Base-by-base conservation (phyloP, 2,329 filamentous ascomycete species). In the Scedosporium dehoogii region DNA sequence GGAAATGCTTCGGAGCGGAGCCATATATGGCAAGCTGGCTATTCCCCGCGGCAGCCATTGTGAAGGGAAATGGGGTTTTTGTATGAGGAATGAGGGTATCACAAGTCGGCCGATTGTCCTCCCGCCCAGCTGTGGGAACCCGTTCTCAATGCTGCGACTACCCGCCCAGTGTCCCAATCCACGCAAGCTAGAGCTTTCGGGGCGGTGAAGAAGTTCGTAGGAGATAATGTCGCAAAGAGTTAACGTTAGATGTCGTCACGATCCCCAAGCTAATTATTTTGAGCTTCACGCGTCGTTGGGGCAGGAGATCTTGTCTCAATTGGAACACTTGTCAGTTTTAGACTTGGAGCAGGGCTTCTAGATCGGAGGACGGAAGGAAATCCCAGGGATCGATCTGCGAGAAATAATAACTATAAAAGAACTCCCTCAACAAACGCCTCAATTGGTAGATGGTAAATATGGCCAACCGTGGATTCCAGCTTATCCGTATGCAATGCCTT, bases 1-100 rank as follows among this genome's bases (percentile, higher is more conserved):
- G 69, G n/a, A 71, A 59, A 25, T 65, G 21, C 4, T 25, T 38
- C 4, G 61, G 27, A 25, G 64, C 21, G 18, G 6, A 14, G 44
- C 60, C 60, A 14, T 23, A 41, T 9, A 58, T 18, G 60, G 60
- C 60, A 29, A 58, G 25, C 51, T 62, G 60, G 42, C 33, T 38
- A 23, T 21, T 16, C 27, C 42, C 56, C n/a, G 27, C 27, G 9
- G n/a, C 46, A 23, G 56, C 27, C 56, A 58, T 58, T 18, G 29
- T 58, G 3, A 33, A 29, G 29, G 9, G 10, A 33, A n/a, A n/a
- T n/a, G 2, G 10, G 33, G 16, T 21, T 51, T 21, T 23, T 21
- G 46, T 51, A 51, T 51, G n/a, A 23, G n/a, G 33, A 9, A 29
- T 29, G 42, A 1, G 29, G 29, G 29, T 48, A 21, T 48, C 44